Percentiles rank a stretch among this genome's conserved stretches.
These are phyloP conservation scores for Lachnellula hyalina DNA, from an alignment of 2,329 filamentous ascomycete genomes.

Conservation along the genomic window DNA sequence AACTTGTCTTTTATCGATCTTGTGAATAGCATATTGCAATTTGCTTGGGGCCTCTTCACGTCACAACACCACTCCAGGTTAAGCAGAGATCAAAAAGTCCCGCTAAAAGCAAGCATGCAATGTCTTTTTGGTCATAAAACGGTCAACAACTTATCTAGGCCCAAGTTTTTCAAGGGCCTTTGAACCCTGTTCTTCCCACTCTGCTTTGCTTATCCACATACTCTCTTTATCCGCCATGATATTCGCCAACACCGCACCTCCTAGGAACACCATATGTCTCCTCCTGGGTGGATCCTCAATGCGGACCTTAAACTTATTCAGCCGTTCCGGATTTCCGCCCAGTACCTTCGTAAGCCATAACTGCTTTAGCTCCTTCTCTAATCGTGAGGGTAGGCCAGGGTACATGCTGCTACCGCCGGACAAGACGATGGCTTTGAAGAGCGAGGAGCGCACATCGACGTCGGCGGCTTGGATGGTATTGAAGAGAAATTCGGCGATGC, in stretches of 20 bases:
- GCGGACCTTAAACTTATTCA: constrained; percentile 99
- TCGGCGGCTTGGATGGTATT: constrained; percentile 97
- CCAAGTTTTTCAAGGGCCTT: constrained; percentile 87
- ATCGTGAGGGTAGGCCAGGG: constrained; percentile 82
- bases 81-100: not conserved
- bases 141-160: constrained; percentile 54
- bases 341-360: constrained; percentile 92
- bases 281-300: constrained; percentile 96
- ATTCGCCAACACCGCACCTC: constrained; percentile 92
- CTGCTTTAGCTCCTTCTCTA: constrained; percentile 99
- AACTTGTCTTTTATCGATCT: no score
- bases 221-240: constrained; percentile 98
- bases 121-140: not conserved
- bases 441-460: constrained; percentile 85
- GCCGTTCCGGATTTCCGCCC: constrained; percentile 82
- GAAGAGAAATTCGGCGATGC: constrained; percentile 95
- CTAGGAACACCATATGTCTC: constrained; percentile 99
- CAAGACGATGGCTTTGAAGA: constrained; percentile 96
- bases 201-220: constrained; percentile 97
- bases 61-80: not conserved
- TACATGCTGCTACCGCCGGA: constrained; percentile 99
- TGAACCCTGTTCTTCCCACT: constrained; percentile 92
- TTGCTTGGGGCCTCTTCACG: not conserved
- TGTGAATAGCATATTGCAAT: no score
- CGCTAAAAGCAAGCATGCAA: not conserved